Conservation (phyloP, 164 flowering plant genomes). For the Liriodendron chinense region DNA sequence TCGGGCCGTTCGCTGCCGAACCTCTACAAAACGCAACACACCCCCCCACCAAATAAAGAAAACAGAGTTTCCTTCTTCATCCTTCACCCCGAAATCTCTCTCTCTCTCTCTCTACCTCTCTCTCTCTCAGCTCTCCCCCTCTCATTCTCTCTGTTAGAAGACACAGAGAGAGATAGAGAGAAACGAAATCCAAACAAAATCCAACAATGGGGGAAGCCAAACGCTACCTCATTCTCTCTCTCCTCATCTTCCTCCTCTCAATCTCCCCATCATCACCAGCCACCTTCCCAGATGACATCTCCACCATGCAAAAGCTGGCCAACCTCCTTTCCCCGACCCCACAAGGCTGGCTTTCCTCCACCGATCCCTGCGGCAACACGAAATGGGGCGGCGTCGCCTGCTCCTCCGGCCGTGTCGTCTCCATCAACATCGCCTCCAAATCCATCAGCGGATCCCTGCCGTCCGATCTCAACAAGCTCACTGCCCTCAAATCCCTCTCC, state of each 20-base stretch:
- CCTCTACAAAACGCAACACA: neutral
- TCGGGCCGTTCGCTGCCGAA: neutral
- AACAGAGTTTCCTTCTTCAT: no score
- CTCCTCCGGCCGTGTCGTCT: constrained; percentile 18
- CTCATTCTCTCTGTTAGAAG: neutral
- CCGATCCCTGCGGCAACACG: constrained; percentile 21
- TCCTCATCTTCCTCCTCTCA: constrained; percentile 8
- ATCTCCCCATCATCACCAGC: constrained; percentile 5
- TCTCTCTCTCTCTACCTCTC: neutral
- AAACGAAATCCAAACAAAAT: no score
- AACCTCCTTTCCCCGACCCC: constrained; percentile 18
- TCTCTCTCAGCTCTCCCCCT: neutral
- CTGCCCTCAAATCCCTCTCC: constrained; percentile 22
- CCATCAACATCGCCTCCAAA: constrained; percentile 26
- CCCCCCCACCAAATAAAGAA: neutral
- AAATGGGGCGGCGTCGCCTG: constrained; percentile 34
- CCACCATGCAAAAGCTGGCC: constrained; percentile 26
- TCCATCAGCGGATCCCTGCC: constrained; percentile 34
- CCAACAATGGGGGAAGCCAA: neutral
- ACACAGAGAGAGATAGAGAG: neutral
- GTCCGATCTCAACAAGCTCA: constrained; percentile 26
- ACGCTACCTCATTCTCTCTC: neutral
- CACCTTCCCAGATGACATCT: constrained; percentile 31
- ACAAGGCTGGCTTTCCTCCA: constrained; percentile 21
- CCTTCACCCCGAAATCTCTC: no score